Conservation (phyloP, 139 green algal species). For the Picochlorum costavermella region DNA sequence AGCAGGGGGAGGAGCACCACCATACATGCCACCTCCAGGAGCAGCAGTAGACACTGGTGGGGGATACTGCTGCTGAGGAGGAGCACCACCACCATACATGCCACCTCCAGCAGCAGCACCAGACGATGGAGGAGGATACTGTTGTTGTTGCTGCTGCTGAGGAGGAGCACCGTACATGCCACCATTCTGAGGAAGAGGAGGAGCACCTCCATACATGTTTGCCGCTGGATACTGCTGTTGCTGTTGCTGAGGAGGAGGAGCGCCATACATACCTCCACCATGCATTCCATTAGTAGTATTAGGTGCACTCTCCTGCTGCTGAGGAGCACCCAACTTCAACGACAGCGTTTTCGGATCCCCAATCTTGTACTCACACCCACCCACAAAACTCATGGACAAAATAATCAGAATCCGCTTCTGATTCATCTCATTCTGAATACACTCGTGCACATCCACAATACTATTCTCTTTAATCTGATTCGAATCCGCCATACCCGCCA, state of each 20-base stretch:
- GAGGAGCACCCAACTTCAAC: not conserved
- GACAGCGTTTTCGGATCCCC: slow-evolving; percentile 8
- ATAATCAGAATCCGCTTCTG: slow-evolving; percentile 36
- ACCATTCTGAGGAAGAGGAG: too few relatives aligned
- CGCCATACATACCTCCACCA: not conserved
- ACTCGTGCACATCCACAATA: slow-evolving; percentile 56
- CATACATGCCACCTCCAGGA: not conserved
- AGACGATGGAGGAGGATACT: not conserved
- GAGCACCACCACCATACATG: too few relatives aligned
- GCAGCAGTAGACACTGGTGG: too few relatives aligned
- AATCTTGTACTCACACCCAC: slow-evolving; percentile 3
- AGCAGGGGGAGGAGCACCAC: not conserved
- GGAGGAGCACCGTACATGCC: not conserved
- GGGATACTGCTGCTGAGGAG: too few relatives aligned
- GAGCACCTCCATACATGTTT: not conserved
- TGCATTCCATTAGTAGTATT: not conserved
- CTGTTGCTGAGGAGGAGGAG: not conserved
- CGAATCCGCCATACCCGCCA: slow-evolving; percentile 46
- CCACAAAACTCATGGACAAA: slow-evolving; percentile 12
- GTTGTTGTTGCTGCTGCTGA: too few relatives aligned
- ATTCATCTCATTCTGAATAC: slow-evolving; percentile 20
- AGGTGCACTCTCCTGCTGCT: not conserved
- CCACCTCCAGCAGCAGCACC: not conserved
- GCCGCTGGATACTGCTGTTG: too few relatives aligned
- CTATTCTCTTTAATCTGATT: slow-evolving; percentile 32